Conservation (phyloP, 768 basidiomycete species). For the Termitomyces sp. region DNA sequence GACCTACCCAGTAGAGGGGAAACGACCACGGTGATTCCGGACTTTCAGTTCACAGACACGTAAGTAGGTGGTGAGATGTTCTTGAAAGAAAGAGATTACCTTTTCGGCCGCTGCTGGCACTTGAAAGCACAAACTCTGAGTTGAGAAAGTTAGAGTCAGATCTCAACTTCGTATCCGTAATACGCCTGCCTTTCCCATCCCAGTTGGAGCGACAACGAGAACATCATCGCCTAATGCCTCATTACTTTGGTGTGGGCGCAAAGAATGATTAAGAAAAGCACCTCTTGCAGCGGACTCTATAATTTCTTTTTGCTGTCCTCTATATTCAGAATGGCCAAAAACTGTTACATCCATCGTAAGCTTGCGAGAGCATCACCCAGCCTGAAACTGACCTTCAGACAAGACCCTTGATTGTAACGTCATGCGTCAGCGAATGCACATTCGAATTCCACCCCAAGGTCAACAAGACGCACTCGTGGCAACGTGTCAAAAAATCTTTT, state of each 20-base stretch:
- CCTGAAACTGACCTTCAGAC: slow-evolving; percentile 9
- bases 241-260: neutral
- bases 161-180: neutral
- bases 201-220: slow-evolving; percentile 79
- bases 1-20: slow-evolving; percentile 69
- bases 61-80: neutral
- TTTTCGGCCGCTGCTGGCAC: slow-evolving; percentile 67
- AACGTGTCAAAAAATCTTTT: neutral
- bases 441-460: neutral
- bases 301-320: slow-evolving; percentile 75
- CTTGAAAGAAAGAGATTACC: slow-evolving; percentile 25
- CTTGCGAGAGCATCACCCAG: neutral
- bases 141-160: neutral
- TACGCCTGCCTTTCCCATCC: slow-evolving; percentile 74
- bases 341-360: slow-evolving; percentile 30
- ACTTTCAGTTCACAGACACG: slow-evolving; percentile 27
- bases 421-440: neutral
- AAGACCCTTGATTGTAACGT: slow-evolving; percentile 9
- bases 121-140: slow-evolving; percentile 81
- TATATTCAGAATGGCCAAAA: slow-evolving; percentile 65
- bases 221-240: slow-evolving; percentile 55
- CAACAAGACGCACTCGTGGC: neutral
- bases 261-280: slow-evolving; percentile 16
- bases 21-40: slow-evolving; percentile 68
- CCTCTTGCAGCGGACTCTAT: slow-evolving; percentile 66